phyloP scores from a whole-genome alignment of 176 grass and related monocot species.

The Musa troglodytarum region DNA sequence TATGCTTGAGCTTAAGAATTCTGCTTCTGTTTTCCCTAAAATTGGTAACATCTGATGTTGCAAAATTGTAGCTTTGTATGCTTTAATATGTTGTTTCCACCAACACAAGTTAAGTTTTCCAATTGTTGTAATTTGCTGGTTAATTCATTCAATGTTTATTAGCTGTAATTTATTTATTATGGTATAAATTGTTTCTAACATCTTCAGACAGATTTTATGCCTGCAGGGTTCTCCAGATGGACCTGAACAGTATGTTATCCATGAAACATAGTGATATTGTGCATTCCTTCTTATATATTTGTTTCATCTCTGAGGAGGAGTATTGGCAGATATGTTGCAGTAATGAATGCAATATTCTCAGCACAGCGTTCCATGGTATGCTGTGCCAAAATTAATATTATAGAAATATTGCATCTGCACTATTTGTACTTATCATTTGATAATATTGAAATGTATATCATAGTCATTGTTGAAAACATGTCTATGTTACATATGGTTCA shows the following conservation, averaged over 20 bases:
- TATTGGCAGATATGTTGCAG: constrained; percentile 84
- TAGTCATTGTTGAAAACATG: not conserved
- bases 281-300: constrained; percentile 11
- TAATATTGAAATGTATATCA: not conserved
- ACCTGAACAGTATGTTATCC: constrained; percentile 77
- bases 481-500: not conserved
- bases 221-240: constrained; percentile 93
- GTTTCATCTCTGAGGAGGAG: constrained; percentile 4
- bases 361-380: constrained; percentile 84
- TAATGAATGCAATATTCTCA: constrained; percentile 99
- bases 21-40: not conserved
- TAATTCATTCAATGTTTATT: constrained; percentile 7
- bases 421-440: not conserved
- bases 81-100: not conserved
- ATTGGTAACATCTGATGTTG: not conserved
- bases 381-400: not conserved
- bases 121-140: constrained; percentile 11
- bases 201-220: constrained; percentile 67
- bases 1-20: not conserved
- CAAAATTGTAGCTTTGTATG: not conserved
- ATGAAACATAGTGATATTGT: constrained; percentile 1
- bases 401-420: not conserved
- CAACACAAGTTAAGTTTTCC: not conserved
- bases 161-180: constrained; percentile 6
- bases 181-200: constrained; percentile 14